Evolutionary conservation across 306 rosid species (phyloP), one percentile per base, ranked within the genome.

Genomic region (Citrullus mucosospermus): DNA sequence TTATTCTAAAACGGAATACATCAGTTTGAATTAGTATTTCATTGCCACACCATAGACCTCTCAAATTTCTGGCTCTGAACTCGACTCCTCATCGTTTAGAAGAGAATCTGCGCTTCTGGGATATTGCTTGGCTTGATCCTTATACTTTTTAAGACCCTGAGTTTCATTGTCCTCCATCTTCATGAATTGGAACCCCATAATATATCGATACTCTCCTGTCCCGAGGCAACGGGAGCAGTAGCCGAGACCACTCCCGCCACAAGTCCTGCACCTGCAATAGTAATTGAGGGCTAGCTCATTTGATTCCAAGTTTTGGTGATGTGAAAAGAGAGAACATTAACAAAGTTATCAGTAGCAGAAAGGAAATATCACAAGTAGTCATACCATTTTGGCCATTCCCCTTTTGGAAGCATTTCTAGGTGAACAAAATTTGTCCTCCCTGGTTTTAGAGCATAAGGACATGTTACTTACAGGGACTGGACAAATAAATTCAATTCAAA

Each of bases 331-430:
- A 48, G 15, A 28, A 46, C 22, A 12, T 14, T 25, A 22, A 44
- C 34, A 1, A 46, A 13, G 76, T 78, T 3, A 57, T 8, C 15
- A 55, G 46, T 22, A 8, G 8, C 7, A 59, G 6, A 13, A 59
- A 75, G 62, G 10, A 2, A 51, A 57, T 50, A 77, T 50, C 11
- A 75, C 34, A 6, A 57, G 28, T 58, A 44, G 9, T n/a, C 36
- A 61, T 78, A 88, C 98, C 97, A 95, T 79, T 85, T 86, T 39
- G 98, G 98, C 98, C 98, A 95, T 81, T 95, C 91, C 13, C 98
- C 97, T 84, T 91, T 88, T 3, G 97, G 96, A 48, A 95, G 97
- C 91, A 95, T 86, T 85, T 84, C 85, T 67, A 89, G 62, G 63
- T 88, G 85, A 66, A 84, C 86, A 76, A 39, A 80, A 75, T 92